Percentiles rank a stretch among this genome's conserved stretches.
phyloP scores from a whole-genome alignment of 139 green algal genomes.

The Chlorella sp. region DNA sequence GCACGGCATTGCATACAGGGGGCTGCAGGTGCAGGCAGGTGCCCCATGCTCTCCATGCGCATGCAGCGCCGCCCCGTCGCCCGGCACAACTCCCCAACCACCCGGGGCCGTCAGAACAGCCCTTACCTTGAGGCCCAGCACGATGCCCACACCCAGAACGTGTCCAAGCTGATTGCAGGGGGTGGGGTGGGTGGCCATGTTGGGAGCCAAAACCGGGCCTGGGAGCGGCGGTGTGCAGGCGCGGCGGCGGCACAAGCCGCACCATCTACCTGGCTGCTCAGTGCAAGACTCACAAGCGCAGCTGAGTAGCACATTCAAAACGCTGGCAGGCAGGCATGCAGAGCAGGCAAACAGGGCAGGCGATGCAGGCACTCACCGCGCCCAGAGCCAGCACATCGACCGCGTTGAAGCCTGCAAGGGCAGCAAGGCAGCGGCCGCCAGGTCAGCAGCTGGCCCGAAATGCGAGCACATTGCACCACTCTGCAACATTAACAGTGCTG shows the following conservation, averaged over 20 bases:
- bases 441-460: too few relatives aligned
- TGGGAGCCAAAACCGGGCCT: conserved; percentile 19
- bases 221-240: not conserved
- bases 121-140: conserved; percentile 55
- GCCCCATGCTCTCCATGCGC: too few relatives aligned
- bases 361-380: conserved; percentile 30
- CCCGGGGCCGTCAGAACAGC: too few relatives aligned
- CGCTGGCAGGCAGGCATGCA: not conserved
- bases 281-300: not conserved
- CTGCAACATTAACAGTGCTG: too few relatives aligned
- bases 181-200: too few relatives aligned
- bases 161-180: conserved; percentile 23
- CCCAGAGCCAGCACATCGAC: conserved; percentile 88
- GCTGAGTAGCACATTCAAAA: too few relatives aligned
- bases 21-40: too few relatives aligned
- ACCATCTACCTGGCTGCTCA: not conserved
- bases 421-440: not conserved
- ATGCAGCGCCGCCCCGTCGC: too few relatives aligned
- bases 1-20: too few relatives aligned
- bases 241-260: not conserved
- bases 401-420: conserved; percentile 86
- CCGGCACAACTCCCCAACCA: too few relatives aligned
- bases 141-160: conserved; percentile 77
- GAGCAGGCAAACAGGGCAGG: not conserved
- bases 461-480: too few relatives aligned